These are phyloP conservation scores for Letharia lupina DNA, from an alignment of 495 filamentous ascomycete genomes.

Conservation along the genomic window DNA sequence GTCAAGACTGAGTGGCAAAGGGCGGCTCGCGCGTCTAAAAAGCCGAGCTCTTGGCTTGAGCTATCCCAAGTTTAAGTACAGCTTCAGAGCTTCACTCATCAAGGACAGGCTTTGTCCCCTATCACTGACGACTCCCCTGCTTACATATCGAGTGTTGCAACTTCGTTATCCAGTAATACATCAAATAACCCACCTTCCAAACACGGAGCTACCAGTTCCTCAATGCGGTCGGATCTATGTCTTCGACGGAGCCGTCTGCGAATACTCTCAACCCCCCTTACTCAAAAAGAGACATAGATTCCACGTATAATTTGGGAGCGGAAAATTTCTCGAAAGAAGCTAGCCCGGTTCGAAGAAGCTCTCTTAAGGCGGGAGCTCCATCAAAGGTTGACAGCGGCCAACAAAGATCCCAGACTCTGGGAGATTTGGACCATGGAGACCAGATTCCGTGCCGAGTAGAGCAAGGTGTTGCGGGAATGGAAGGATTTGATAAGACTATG, in stretches of 20 bases:
- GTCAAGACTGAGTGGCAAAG: not conserved
- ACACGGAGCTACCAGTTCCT: not conserved
- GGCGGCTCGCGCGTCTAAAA: not conserved
- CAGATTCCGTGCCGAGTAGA: not conserved
- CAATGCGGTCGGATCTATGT: constrained; percentile 12
- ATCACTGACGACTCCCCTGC: not conserved
- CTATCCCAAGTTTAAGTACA: not conserved
- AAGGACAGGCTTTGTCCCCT: not conserved
- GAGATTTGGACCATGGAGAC: not conserved
- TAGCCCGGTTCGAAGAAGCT: not conserved
- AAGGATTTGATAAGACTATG: not conserved
- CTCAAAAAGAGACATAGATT: not conserved
- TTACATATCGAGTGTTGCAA: not conserved
- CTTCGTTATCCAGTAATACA: not conserved
- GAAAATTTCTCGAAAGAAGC: no score
- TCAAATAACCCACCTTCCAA: not conserved
- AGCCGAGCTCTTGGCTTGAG: not conserved
- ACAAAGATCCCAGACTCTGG: no score
- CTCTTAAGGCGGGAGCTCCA: not conserved
- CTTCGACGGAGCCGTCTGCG: constrained; percentile 4
- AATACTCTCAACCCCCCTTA: not conserved
- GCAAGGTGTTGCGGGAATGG: not conserved
- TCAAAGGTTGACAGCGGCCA: not conserved
- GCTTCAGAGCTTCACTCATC: not conserved
- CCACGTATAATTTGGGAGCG: not conserved